Evolutionary conservation across 176 grass and related monocot genomes (phyloP).

Genomic region (Zea mays): Zm-B73-REFERENCE-NAM-5.0 NC_050104.1:147578501-147579000

Average conservation of each 20-base stretch:
- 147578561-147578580: conserved; percentile 38
- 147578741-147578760: conserved; percentile 13
- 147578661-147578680: conserved; percentile 93
- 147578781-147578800: conserved; percentile 50
- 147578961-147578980: conserved; percentile 86
- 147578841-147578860: conserved; percentile 69
- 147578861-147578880: conserved; percentile 46
- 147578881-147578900: conserved; percentile 37
- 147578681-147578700: conserved; percentile 84
- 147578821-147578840: conserved; percentile 46
- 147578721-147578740: conserved; percentile 44
- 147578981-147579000: conserved; percentile 95
- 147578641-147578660: conserved; percentile 83
- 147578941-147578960: conserved; percentile 53
- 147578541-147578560: conserved; percentile 27
- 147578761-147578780: conserved; percentile 25
- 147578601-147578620: conserved; percentile 52
- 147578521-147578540: conserved; percentile 11
- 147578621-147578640: conserved; percentile 78
- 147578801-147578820: conserved; percentile 49
- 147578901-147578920: conserved; percentile 39
- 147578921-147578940: conserved; percentile 64
- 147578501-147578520: conserved; percentile 36
- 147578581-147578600: conserved; percentile 34
- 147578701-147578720: conserved; percentile 64